phyloP scores from a whole-genome alignment of 2,329 filamentous ascomycete species.

The Hypoxylon sp. region DNA sequence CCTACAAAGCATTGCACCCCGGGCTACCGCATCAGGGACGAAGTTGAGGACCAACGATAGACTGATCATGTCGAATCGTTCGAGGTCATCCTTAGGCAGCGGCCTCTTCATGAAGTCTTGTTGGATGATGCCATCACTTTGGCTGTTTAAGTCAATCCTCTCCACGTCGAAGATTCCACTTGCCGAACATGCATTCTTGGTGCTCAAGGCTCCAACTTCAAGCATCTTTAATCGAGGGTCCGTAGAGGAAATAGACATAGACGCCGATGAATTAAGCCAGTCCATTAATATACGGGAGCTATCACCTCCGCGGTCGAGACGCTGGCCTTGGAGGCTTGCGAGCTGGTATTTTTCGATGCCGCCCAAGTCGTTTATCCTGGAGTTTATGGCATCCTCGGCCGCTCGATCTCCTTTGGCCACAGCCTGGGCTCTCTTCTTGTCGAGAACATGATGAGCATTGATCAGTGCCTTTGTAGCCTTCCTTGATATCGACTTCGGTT shows the following conservation, averaged over 20 bases:
- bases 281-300: constrained; percentile 70
- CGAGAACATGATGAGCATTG: constrained; percentile 69
- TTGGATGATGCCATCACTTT: constrained; percentile 79
- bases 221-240: constrained; percentile 67
- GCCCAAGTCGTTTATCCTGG: constrained; percentile 65
- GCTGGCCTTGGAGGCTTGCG: constrained; percentile 73
- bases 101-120: constrained; percentile 95
- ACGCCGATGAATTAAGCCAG: constrained; percentile 60
- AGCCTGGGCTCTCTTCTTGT: constrained; percentile 68
- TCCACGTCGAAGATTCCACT: constrained; percentile 75
- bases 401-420: constrained; percentile 59
- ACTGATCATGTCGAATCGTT: constrained; percentile 88
- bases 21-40: constrained; percentile 76
- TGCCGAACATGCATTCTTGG: constrained; percentile 81
- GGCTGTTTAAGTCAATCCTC: constrained; percentile 90
- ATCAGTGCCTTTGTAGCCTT: constrained; percentile 71
- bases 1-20: constrained; percentile 86
- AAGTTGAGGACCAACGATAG: constrained; percentile 94
- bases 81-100: constrained; percentile 66
- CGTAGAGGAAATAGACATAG: constrained; percentile 34
- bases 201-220: constrained; percentile 88
- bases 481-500: constrained; percentile 66
- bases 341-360: constrained; percentile 71
- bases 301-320: constrained; percentile 71
- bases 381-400: constrained; percentile 55